Evolutionary conservation across 140 eudicot species (phyloP), one percentile per base, ranked within the genome.

Genomic region (Flaveria floridana): DNA sequence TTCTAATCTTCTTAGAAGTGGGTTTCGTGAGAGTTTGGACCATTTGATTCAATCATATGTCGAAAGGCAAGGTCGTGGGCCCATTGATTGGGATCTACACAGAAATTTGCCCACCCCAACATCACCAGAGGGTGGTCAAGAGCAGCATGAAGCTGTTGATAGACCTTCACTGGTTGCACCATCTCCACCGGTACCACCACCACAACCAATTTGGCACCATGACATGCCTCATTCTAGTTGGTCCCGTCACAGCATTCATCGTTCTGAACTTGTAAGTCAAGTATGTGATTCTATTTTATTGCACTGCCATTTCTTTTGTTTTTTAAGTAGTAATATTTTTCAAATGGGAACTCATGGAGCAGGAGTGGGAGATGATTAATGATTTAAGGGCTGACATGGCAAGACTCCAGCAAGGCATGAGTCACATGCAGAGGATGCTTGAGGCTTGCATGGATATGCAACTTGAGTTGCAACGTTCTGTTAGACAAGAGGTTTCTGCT

Each of bases 361-460:
- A 92, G 97, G 97, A 89, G 71, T 89, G 95, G 92, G 97, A 92
- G 86, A 89, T 87, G 87, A 85, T 89, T 23, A 89, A 87, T 78
- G 95, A 92, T 71, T 85, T 92, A 73, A 83, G 95, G 82, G 80
- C 92, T 1, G 97, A 92, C 75, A 86, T 92, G 78, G 90, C 95
- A 3, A 86, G 96, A 75, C 90, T 92, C 59, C 97, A 92, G 77
- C 96, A 92, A 86, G 95, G 96, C 4, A 92, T 89, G 97, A 89
- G 84, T 76, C 90, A 92, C 89, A 89, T 92, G 97, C 97, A 92
- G 74, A 82, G 96, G 85, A 92, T 92, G 97, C 78, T 92, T 12
- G 97, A 92, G 74, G 88, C 97, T 72, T 92, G 96, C 86, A 92
- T 92, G 97, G 97, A 92, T 71, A 92, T 89, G 97, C 97, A 92